Conservation (phyloP, 257 asterid species). For the Solanum dulcamara region DNA sequence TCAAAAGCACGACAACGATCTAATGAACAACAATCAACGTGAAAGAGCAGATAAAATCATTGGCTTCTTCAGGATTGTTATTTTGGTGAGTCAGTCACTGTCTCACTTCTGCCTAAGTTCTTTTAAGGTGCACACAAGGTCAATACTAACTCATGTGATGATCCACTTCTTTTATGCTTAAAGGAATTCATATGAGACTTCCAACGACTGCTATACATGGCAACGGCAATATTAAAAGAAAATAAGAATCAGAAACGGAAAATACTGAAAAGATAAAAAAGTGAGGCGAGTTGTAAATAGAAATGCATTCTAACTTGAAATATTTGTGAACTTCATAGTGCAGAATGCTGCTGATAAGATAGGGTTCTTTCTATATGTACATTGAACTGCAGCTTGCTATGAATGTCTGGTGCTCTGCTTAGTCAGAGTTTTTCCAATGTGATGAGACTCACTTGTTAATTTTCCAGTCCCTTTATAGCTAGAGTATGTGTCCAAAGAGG, state of each 20-base stretch:
- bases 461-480: not conserved
- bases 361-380: not conserved
- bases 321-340: not conserved
- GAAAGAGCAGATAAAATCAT: constrained; percentile 16
- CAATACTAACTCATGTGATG: not conserved
- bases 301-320: not conserved
- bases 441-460: not conserved
- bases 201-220: not conserved
- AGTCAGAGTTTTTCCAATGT: not conserved
- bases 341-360: not conserved
- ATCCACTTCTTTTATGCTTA: constrained; percentile 3
- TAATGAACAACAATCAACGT: constrained; percentile 30
- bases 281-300: not conserved
- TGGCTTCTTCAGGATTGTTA: not conserved
- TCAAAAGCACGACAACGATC: constrained; percentile 33
- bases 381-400: not conserved
- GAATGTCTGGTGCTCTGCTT: not conserved
- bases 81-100: constrained; percentile 3
- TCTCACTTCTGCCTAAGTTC: not conserved
- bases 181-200: constrained; percentile 14
- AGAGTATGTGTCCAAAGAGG: not conserved
- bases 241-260: constrained; percentile 2
- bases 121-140: constrained; percentile 13
- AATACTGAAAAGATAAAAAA: not conserved
- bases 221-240: not conserved